Base-by-base conservation (phyloP, 257 asterid species). In the Solanum pennellii region DNA sequence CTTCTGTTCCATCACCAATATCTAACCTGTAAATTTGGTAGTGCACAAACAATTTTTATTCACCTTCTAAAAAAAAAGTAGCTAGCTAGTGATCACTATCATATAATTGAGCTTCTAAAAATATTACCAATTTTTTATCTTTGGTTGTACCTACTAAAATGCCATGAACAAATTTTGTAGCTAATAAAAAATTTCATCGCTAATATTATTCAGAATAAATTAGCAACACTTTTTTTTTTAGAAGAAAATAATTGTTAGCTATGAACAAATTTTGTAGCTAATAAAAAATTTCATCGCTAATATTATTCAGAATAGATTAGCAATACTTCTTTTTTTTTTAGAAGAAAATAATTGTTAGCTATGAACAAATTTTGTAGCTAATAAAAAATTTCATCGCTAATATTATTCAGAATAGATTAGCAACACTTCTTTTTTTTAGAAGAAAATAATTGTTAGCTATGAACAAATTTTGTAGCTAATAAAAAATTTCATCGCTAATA, bases 1-100 rank as follows among this genome's bases (percentile, higher is more conserved):
- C 79, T 52, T 90, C 88, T 88, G 87, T 87, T 11, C 90, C 91
- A 35, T 89, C 91, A 77, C 90, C 92, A 29, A 86, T n/a, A 59
- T 90, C 92, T 68, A 91, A 83, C 92, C 90, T 89, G 85, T 80
- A 89, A 20, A 27, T 68, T 20, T 41, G 16, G 20, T 41, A 49
- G 16, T 82, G 69, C 45, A 49, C 31, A 23, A 11, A 56, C 12
- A 56, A 82, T 33, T 31, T 49, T 37, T 37, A 37, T 37, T 37
- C 39, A 37, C 39, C 39, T 37, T 37, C 0, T 37, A 5, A 16
- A 31, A 33, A 5, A 80, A 29, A 80, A 47, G 12, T 29, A 10
- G 44, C 3, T 31, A 80, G 7, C 35, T 21, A 21, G 21, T 44
- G 7, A 71, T 56, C 11, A 56, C 42, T 39, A 74, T 45, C 6